A percentile compares a stretch with the other conserved stretches of the same genome.
phyloP scores from a whole-genome alignment of 345 rosid species.

The Lenwebbia sp. region DNA sequence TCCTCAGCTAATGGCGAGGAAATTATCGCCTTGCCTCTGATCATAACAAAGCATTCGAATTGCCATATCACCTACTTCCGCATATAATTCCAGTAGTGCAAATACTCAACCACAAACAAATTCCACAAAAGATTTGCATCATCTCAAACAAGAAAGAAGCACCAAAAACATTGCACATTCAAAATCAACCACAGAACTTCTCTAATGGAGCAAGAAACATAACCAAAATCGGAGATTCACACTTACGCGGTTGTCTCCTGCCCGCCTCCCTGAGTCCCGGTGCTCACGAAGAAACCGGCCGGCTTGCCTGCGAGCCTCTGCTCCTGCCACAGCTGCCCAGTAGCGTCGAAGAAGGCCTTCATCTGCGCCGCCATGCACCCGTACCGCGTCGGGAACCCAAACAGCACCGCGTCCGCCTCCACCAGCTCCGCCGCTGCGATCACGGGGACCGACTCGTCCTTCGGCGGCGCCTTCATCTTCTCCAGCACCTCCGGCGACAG shows the following conservation, averaged over 20 bases:
- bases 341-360: slow-evolving; percentile 57
- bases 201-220: not conserved
- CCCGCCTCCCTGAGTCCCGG: slow-evolving; percentile 82
- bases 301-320: slow-evolving; percentile 77
- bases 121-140: not conserved
- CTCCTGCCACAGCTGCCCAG: slow-evolving; percentile 42
- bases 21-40: not conserved
- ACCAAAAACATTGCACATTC: not conserved
- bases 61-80: not conserved
- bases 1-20: not conserved
- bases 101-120: not conserved
- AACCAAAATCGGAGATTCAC: not conserved
- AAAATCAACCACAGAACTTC: not conserved
- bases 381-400: slow-evolving; percentile 64
- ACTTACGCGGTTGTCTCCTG: slow-evolving; percentile 85
- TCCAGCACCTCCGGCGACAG: slow-evolving; percentile 33
- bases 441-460: slow-evolving; percentile 24
- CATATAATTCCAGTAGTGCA: not conserved
- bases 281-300: slow-evolving; percentile 70
- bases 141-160: not conserved
- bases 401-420: slow-evolving; percentile 50
- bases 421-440: slow-evolving; percentile 27
- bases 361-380: slow-evolving; percentile 71
- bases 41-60: not conserved
- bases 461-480: slow-evolving; percentile 46